Base-by-base conservation (phyloP, 176 grass and related monocot species). In the Areca catechu region DNA sequence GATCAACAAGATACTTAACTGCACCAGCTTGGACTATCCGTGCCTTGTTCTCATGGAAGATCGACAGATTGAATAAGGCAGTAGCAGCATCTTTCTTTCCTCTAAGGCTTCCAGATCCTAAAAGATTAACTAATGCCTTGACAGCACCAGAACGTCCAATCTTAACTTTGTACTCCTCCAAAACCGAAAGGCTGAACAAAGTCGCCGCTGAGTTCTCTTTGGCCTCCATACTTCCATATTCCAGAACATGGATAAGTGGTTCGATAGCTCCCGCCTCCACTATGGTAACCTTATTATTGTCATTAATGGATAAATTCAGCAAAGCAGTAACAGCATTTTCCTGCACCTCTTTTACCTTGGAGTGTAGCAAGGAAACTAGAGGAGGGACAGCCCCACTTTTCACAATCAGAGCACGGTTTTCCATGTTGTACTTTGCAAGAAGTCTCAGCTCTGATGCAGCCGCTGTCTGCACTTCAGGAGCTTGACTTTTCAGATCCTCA, bases 311-410 rank as follows among this genome's bases (percentile, higher is more conserved):
- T 27, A 83, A 76, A 62, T 83, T 83, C 52, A 83, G 34, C 22
- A 83, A 57, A 68, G 73, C 80, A 51, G 80, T 83, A n/a, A 83
- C 74, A 57, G 74, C 62, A 57, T 83, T 77, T 72, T 83, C 80
- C 50, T 83, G 80, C 56, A 83, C 68, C 47, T 54, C 52, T 25
- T 49, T 68, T 30, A 62, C 61, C 9, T 71, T 54, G 2, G 68
- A 83, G 66, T 58, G 56, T 48, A 83, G 62, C 59, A 83, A 72
- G 16, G 61, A 61, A 29, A 73, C 54, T 54, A 83, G 48, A 52
- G 68, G 62, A 52, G 53, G 56, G 65, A 83, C 64, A 29, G 67
- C 68, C 24, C 80, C 73, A 54, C 54, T 72, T 57, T 60, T 51
- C 15, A 67, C 74, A 29, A 83, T 62, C 24, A 83, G 22, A 24